phyloP scores from a whole-genome alignment of 2,329 filamentous ascomycete genomes.

The Xylariaceae sp. region DNA sequence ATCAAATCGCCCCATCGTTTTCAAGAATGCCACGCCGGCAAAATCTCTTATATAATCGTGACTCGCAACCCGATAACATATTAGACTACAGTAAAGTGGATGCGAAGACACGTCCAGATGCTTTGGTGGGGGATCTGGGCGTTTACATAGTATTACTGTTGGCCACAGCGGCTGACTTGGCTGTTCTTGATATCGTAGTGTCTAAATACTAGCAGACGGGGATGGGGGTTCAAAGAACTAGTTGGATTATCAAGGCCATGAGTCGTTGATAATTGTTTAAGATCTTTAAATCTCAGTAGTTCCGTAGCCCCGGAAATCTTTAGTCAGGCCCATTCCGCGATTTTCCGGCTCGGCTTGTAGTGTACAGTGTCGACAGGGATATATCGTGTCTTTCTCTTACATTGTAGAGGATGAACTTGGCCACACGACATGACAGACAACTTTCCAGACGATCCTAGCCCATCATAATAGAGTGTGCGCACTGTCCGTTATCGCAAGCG shows the following conservation, averaged over 20 bases:
- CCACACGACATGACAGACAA: not conserved
- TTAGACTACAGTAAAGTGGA: constrained; percentile 5
- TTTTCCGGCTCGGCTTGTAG: constrained; percentile 20
- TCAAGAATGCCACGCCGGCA: not conserved
- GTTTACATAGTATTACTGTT: not conserved
- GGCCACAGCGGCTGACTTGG: constrained; percentile 8
- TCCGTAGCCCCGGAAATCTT: constrained; percentile 16
- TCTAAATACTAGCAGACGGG: too few species aligned
- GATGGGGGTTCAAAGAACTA: constrained; percentile 5
- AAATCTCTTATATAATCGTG: not conserved
- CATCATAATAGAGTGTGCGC: not conserved
- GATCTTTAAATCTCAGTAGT: not conserved
- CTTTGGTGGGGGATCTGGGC: constrained; percentile 1
- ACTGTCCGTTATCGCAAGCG: constrained; percentile 30
- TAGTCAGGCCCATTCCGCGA: constrained; percentile 16
- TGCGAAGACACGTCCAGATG: not conserved
- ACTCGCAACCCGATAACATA: constrained; percentile 1
- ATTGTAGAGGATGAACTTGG: too few species aligned
- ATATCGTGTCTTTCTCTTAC: too few species aligned
- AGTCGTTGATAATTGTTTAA: not conserved
- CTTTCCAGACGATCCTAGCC: not conserved
- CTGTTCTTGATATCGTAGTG: too few species aligned
- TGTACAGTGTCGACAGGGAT: not conserved
- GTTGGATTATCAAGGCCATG: constrained; percentile 3
- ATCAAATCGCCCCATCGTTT: not conserved